Evolutionary conservation across 2,329 filamentous ascomycete species (phyloP).

Genomic region (Phaeophleospora eucalypticola): DNA sequence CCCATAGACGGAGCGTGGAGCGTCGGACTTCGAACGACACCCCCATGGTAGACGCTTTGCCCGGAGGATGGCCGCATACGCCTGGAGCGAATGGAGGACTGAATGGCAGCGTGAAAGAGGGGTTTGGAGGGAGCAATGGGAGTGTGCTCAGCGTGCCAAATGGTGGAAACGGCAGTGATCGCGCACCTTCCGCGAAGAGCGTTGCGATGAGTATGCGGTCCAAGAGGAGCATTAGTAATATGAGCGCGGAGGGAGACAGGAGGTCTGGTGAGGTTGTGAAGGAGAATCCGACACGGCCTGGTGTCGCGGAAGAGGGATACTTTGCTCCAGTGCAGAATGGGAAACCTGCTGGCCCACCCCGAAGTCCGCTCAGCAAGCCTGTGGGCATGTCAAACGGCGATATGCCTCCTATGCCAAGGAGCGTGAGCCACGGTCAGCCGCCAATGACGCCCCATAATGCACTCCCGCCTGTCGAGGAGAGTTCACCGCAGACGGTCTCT

Average conservation of each 20-base stretch:
- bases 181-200: slow-evolving; percentile 27
- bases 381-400: slow-evolving; percentile 18
- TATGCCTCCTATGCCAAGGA: slow-evolving; percentile 13
- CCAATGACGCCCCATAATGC: slow-evolving; percentile 23
- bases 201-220: slow-evolving; percentile 36
- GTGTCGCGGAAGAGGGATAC: slow-evolving; percentile 44
- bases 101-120: slow-evolving; percentile 39
- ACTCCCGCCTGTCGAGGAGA: slow-evolving; percentile 29
- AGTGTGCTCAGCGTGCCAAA: slow-evolving; percentile 27
- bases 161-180: slow-evolving; percentile 19
- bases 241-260: slow-evolving; percentile 28
- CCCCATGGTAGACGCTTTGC: slow-evolving; percentile 21
- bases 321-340: slow-evolving; percentile 40
- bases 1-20: slow-evolving; percentile 3
- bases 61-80: slow-evolving; percentile 28
- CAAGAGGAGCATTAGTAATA: slow-evolving; percentile 24
- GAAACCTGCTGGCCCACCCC: slow-evolving; percentile 34
- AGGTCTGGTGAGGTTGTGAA: slow-evolving; percentile 27
- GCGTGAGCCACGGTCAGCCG: slow-evolving; percentile 16
- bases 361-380: slow-evolving; percentile 23
- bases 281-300: slow-evolving; percentile 23
- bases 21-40: slow-evolving; percentile 12
- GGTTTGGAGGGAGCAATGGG: slow-evolving; percentile 28
- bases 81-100: slow-evolving; percentile 33
- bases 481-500: slow-evolving; percentile 19